Evolutionary conservation across 1,284 basidiomycete species (phyloP).

Genomic region (Veloporphyrellus conicus): DNA sequence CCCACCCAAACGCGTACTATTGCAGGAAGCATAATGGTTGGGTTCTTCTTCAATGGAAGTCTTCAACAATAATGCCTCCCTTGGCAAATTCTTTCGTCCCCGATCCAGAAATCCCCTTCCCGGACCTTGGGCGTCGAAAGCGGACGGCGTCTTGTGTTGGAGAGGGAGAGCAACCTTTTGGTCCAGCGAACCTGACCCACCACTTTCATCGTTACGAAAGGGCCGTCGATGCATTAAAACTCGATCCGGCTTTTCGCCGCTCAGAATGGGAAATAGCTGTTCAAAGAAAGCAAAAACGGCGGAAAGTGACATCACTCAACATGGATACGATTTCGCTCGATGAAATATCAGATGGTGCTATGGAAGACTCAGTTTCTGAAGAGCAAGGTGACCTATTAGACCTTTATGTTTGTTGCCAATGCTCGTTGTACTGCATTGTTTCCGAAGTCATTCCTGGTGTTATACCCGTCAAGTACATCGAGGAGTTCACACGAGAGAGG

Average conservation of each 20-base stretch:
- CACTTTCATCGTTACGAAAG: constrained; percentile 72
- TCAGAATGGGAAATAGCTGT: constrained; percentile 54
- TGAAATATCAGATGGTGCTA: constrained; percentile 35
- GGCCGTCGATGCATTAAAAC: constrained; percentile 59
- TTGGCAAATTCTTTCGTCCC: constrained; percentile 51
- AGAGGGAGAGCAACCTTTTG: constrained; percentile 44
- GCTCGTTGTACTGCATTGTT: constrained; percentile 64
- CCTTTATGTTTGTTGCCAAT: constrained; percentile 78
- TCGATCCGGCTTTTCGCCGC: constrained; percentile 58
- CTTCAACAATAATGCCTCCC: constrained; percentile 55
- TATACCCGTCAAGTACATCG: constrained; percentile 51
- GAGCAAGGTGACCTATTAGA: constrained; percentile 63
- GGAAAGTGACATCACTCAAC: constrained; percentile 39
- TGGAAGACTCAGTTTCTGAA: constrained; percentile 29
- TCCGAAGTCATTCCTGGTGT: constrained; percentile 69
- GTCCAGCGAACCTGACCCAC: constrained; percentile 60
- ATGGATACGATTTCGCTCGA: constrained; percentile 26
- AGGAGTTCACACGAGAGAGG: constrained; percentile 42
- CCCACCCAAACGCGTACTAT: constrained; percentile 76
- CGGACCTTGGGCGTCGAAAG: constrained; percentile 51
- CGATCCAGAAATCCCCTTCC: constrained; percentile 45
- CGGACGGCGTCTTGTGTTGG: constrained; percentile 49
- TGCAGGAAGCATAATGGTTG: constrained; percentile 76
- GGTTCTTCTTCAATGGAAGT: constrained; percentile 67
- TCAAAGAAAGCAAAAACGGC: constrained; percentile 46